Percentiles rank a stretch among this genome's conserved stretches.
Evolutionary conservation across 257 asterid species (phyloP).

Genomic region (Avicennia marina): DNA sequence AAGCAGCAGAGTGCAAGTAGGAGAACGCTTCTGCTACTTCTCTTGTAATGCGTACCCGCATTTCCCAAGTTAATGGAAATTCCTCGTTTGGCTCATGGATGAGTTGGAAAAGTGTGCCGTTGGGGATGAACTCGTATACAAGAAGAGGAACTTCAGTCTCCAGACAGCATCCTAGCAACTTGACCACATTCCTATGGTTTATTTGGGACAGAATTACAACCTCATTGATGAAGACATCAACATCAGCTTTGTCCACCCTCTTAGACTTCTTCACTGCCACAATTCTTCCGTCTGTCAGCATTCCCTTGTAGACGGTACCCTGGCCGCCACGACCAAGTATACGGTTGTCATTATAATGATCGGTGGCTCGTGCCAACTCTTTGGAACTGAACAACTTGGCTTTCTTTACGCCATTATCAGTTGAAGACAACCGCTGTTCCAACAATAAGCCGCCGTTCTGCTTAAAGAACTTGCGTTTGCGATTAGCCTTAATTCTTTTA

Average conservation of each 20-base stretch:
- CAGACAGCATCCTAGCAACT: constrained; percentile 25
- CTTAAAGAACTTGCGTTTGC: constrained; percentile 18
- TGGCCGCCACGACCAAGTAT: constrained; percentile 26
- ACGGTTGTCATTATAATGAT: constrained; percentile 23
- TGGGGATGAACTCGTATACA: constrained; percentile 25
- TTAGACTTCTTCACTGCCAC: constrained; percentile 26
- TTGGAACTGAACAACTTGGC: constrained; percentile 14
- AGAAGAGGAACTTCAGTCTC: constrained; percentile 27
- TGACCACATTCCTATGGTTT: constrained; percentile 28
- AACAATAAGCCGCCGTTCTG: constrained; percentile 33
- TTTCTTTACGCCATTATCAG: constrained; percentile 16
- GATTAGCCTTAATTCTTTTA: constrained; percentile 9
- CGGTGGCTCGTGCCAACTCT: constrained; percentile 28
- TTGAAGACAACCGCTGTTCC: constrained; percentile 25
- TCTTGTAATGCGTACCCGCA: constrained; percentile 22
- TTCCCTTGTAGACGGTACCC: constrained; percentile 29
- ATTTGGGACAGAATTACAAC: constrained; percentile 23
- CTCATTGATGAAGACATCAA: constrained; percentile 21
- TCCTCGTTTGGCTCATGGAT: constrained; percentile 27
- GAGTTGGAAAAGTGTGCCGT: constrained; percentile 23
- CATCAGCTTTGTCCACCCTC: constrained; percentile 5
- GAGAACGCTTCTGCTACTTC: constrained; percentile 34
- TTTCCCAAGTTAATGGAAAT: constrained; percentile 27
- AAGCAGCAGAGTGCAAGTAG: constrained; percentile 33
- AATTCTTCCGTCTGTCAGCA: constrained; percentile 17